Evolutionary conservation across 345 rosid species (phyloP), one percentile per base, ranked within the genome.

Genomic region (Eucalyptus decipiens): DNA sequence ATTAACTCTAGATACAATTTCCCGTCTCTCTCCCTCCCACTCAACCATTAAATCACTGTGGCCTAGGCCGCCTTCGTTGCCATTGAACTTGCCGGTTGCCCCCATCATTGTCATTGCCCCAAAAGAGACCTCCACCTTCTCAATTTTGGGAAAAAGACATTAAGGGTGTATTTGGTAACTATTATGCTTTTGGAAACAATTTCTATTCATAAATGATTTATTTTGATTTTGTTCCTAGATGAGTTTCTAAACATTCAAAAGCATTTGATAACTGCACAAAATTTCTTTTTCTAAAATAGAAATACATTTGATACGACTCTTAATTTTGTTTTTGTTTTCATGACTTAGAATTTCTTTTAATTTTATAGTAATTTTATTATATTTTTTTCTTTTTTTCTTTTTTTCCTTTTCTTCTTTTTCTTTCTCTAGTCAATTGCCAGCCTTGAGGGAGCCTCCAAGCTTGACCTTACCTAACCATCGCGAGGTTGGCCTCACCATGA

Each of bases 271-370:
- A 21, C 0, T 21, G 1, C 5, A 52, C 0, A 21, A 21, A 52
- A 52, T 21, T 52, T 8, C 0, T 21, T 52, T 21, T 19, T 52
- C 0, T 0, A 3, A 2, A 52, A 52, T 52, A 52, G 0, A 52
- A 52, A 52, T 52, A 52, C 11, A 4, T 52, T 52, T 52, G 1
- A 4, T 52, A 52, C 1, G 5, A 21, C 5, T 52, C 2, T 52
- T 4, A 4, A 21, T 52, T 52, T 52, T 8, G 6, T 3, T 51
- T 52, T 51, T 50, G 8, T 50, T 51, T 52, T 52, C 0, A 7
- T 49, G 51, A 52, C 11, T 52, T 21, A 21, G 1, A 52, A 52
- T 8, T 21, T 52, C 2, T 52, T 21, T 52, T 19, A 52, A 1
- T 52, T 52, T 8, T 2, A 0, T 52, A 52, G 58, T 52, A 52